These are phyloP conservation scores for Zygosaccharomyces pseudobailii DNA, from an alignment of 1,139 yeast genomes.

Conservation along the genomic window DNA sequence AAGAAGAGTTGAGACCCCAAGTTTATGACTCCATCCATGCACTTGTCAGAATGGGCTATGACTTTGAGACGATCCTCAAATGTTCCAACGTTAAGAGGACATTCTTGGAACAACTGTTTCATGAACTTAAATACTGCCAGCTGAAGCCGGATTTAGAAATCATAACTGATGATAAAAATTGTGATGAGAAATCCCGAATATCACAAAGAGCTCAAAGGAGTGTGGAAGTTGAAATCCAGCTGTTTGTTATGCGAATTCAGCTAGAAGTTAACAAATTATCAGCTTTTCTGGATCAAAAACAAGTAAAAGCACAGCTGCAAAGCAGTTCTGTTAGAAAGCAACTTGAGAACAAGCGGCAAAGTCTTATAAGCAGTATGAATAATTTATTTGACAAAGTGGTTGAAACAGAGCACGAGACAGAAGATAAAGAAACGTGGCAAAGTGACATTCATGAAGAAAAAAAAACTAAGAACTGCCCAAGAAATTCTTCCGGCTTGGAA, in stretches of 20 bases:
- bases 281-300: conserved; percentile 1
- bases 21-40: conserved; percentile 13
- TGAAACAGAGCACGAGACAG: neutral
- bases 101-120: conserved; percentile 15
- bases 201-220: neutral
- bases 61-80: conserved; percentile 11
- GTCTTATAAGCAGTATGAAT: conserved; percentile 2
- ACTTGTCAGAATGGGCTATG: conserved; percentile 14
- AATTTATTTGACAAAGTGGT: conserved; percentile 4
- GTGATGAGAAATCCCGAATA: neutral
- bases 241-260: conserved; percentile 10
- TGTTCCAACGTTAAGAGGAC: conserved; percentile 10
- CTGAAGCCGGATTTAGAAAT: conserved; percentile 1
- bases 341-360: neutral
- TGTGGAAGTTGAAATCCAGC: conserved; percentile 9
- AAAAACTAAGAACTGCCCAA: neutral
- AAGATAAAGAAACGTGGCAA: neutral
- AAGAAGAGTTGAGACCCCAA: conserved; percentile 1
- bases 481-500: neutral
- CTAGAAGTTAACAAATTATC: conserved; percentile 9
- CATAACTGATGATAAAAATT: conserved; percentile 1
- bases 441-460: neutral
- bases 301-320: conserved; percentile 3
- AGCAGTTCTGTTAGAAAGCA: neutral
- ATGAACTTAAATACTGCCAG: conserved; percentile 8